Evolutionary conservation across 805 yeast species (phyloP).

Genomic region (Schwanniomyces polymorphus): DNA sequence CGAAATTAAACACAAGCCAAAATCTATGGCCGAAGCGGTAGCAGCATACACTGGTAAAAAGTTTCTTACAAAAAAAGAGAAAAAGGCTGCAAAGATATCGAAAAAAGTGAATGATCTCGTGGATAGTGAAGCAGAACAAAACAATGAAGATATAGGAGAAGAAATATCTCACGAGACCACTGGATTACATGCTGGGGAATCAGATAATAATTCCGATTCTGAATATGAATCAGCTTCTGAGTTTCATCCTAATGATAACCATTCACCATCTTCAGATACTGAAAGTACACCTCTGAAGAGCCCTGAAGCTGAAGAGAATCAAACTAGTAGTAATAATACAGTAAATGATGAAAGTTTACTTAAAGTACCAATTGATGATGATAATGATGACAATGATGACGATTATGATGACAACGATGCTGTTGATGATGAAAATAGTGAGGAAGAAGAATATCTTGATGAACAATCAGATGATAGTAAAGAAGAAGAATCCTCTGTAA

Average conservation of each 20-base stretch:
- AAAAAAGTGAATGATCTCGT: constrained; percentile 20
- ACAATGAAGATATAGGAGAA: constrained; percentile 18
- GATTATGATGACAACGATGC: constrained; percentile 8
- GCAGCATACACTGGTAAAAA: constrained; percentile 57
- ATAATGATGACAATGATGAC: constrained; percentile 14
- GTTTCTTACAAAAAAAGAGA: constrained; percentile 49
- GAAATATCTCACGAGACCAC: neutral
- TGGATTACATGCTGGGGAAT: constrained; percentile 1
- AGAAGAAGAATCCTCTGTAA: neutral
- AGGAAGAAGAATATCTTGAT: constrained; percentile 12
- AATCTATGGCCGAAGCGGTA: constrained; percentile 58
- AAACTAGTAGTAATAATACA: constrained; percentile 9
- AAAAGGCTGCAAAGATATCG: constrained; percentile 22
- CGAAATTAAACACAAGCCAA: constrained; percentile 30
- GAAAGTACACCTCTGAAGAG: neutral
- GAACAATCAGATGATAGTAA: constrained; percentile 9
- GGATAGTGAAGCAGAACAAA: constrained; percentile 20
- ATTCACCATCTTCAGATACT: neutral
- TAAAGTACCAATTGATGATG: constrained; percentile 4
- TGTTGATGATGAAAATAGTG: constrained; percentile 11
- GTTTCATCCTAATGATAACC: constrained; percentile 17
- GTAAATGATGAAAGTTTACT: constrained; percentile 7
- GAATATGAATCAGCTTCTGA: constrained; percentile 35
- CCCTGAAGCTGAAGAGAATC: constrained; percentile 5
- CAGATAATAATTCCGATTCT: constrained; percentile 19